Percentiles rank a stretch among this genome's conserved stretches.
phyloP scores from a whole-genome alignment of 1,139 yeast species.

The Zhuliangozyma blackwelliae region DNA sequence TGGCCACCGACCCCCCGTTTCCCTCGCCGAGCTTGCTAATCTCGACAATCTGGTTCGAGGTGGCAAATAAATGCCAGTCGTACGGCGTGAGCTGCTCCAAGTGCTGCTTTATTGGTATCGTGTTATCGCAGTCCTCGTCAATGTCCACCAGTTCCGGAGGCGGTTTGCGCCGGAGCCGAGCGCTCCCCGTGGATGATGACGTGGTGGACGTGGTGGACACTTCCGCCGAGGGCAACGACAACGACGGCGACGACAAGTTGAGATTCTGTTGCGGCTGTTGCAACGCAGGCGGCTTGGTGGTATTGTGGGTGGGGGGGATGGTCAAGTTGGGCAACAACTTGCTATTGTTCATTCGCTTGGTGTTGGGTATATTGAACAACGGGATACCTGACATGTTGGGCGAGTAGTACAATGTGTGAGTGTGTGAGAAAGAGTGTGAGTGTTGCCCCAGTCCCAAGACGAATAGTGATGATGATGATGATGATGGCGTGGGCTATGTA shows the following conservation, averaged over 20 bases:
- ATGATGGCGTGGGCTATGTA: too few relatives aligned
- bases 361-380: conserved; percentile 14
- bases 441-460: too few relatives aligned
- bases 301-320: conserved; percentile 11
- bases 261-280: background rate
- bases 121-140: conserved; percentile 2
- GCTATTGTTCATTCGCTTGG: conserved; percentile 9
- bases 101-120: conserved; percentile 14
- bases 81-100: conserved; percentile 64
- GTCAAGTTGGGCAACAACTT: conserved; percentile 10
- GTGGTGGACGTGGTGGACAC: conserved; percentile 5
- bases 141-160: conserved; percentile 22
- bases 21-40: conserved; percentile 85
- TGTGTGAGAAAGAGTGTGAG: background rate
- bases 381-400: conserved; percentile 12
- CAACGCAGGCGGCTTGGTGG: background rate
- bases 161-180: conserved; percentile 31
- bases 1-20: conserved; percentile 84
- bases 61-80: conserved; percentile 70
- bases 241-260: conserved; percentile 7
- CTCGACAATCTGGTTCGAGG: conserved; percentile 30
- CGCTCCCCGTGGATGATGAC: conserved; percentile 5
- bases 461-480: too few relatives aligned
- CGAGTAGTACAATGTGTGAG: background rate
- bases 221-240: background rate